Percentiles rank a stretch among this genome's conserved stretches.
These are phyloP conservation scores for Aspergillus nidulans DNA, from an alignment of 495 filamentous ascomycete genomes.

Conservation along the genomic window DNA sequence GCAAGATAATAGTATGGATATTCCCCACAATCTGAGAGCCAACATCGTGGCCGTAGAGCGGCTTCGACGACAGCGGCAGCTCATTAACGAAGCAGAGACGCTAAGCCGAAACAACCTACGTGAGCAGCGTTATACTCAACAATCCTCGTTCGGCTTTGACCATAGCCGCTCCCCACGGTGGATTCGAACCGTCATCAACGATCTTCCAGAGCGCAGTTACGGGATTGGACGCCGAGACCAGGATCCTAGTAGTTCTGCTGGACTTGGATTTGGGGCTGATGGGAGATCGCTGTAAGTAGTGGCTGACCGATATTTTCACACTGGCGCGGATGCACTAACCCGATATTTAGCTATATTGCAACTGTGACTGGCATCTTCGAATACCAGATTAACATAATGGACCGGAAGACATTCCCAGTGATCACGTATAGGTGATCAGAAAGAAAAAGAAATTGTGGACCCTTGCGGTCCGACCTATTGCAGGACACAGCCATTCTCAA, in stretches of 20 bases:
- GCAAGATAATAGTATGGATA: constrained; percentile 22
- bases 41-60: constrained; percentile 38
- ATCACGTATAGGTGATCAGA: constrained; percentile 50
- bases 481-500: background rate
- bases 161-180: constrained; percentile 40
- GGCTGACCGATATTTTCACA: background rate
- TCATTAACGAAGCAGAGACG: constrained; percentile 37
- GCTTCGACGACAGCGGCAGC: constrained; percentile 38
- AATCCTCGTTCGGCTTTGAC: constrained; percentile 27
- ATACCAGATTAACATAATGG: constrained; percentile 61
- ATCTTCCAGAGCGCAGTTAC: constrained; percentile 35
- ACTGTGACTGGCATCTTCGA: constrained; percentile 72
- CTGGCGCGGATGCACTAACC: background rate
- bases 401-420: constrained; percentile 61
- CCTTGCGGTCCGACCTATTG: background rate
- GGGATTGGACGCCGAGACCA: constrained; percentile 31
- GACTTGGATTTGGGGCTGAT: constrained; percentile 65
- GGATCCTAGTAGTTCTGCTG: constrained; percentile 53
- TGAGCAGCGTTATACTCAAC: constrained; percentile 32
- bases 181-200: constrained; percentile 41
- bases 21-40: constrained; percentile 30
- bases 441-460: background rate
- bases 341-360: constrained; percentile 57
- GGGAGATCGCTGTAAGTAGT: constrained; percentile 63
- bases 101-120: constrained; percentile 29